Conservation (phyloP, 805 yeast genomes). For the Saccharomyces jurei region DNA sequence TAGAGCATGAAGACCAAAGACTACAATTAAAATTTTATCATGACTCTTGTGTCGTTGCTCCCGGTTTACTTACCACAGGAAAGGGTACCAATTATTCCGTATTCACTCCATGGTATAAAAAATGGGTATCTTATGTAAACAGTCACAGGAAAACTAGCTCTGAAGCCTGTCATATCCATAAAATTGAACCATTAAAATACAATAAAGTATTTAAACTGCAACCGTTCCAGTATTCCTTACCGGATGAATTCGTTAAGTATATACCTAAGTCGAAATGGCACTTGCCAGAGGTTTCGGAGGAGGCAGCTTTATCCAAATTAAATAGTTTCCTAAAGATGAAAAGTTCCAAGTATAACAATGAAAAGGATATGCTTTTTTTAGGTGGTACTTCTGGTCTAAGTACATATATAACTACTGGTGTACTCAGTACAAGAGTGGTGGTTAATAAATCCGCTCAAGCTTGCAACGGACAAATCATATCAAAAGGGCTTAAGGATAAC, state of each 20-base stretch:
- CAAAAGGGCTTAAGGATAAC: slow-evolving; percentile 24
- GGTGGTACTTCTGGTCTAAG: slow-evolving; percentile 36
- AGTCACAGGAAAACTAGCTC: slow-evolving; percentile 3
- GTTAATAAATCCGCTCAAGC: slow-evolving; percentile 26
- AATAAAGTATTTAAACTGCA: slow-evolving; percentile 8
- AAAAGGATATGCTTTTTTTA: slow-evolving; percentile 17
- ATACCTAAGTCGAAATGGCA: slow-evolving; percentile 9
- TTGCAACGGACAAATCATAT: slow-evolving; percentile 17
- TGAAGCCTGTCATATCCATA: background rate
- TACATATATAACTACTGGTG: slow-evolving; percentile 40
- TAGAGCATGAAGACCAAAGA: slow-evolving; percentile 1
- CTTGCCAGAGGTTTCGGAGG: slow-evolving; percentile 14
- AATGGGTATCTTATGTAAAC: slow-evolving; percentile 33
- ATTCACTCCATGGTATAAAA: slow-evolving; percentile 42
- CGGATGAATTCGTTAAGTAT: slow-evolving; percentile 13
- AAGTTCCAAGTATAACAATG: slow-evolving; percentile 7
- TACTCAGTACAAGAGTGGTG: slow-evolving; percentile 37
- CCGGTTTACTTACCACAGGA: slow-evolving; percentile 34
- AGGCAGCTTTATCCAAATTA: slow-evolving; percentile 14
- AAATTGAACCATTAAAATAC: slow-evolving; percentile 1
- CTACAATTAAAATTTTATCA: slow-evolving; percentile 25
- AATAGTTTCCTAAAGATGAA: slow-evolving; percentile 10
- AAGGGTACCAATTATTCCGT: slow-evolving; percentile 40
- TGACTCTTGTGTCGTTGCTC: slow-evolving; percentile 38
- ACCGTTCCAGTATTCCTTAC: slow-evolving; percentile 11